These are phyloP conservation scores for Parietaria judaica DNA, from an alignment of 306 rosid species.

Conservation along the genomic window DNA sequence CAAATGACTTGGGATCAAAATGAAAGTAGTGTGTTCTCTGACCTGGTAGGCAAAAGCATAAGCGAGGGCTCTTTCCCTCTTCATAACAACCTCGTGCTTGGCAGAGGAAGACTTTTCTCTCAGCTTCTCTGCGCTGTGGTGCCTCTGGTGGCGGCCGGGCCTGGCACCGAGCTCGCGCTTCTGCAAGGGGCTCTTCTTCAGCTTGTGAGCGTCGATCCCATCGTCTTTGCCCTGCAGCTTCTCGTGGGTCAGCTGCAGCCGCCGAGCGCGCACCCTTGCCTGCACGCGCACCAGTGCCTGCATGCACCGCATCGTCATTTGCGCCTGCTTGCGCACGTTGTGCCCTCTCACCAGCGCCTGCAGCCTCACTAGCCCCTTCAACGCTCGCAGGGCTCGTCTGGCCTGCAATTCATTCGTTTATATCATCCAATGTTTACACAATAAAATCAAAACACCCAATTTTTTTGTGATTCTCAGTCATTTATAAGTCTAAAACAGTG, in stretches of 20 bases:
- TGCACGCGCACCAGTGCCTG: conserved; percentile 91
- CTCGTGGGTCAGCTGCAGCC: conserved; percentile 48
- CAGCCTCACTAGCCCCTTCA: conserved; percentile 82
- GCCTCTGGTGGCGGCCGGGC: conserved; percentile 35
- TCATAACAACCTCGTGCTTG: conserved; percentile 55
- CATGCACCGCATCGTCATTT: conserved; percentile 95
- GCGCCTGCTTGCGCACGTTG: conserved; percentile 90
- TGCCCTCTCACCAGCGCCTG: conserved; percentile 95
- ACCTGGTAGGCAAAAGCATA: conserved; percentile 70
- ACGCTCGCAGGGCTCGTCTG: conserved; percentile 77
- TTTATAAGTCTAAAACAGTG: not conserved
- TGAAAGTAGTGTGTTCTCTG: too few relatives aligned
- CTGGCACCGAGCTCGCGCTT: conserved; percentile 23
- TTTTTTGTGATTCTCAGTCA: not conserved
- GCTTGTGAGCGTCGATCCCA: conserved; percentile 23
- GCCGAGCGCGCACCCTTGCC: conserved; percentile 64
- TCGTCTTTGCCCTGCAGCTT: conserved; percentile 36
- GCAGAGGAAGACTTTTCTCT: conserved; percentile 34
- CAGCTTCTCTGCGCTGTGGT: conserved; percentile 30
- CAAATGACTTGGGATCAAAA: too few relatives aligned
- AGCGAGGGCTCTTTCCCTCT: conserved; percentile 77
- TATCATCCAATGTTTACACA: too few relatives aligned
- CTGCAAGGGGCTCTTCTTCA: conserved; percentile 38
- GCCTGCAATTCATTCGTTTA: conserved; percentile 36
- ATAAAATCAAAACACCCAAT: not conserved